Evolutionary conservation across 495 filamentous ascomycete genomes (phyloP), one percentile per base, ranked within the genome.

Genomic region (Usnea hakonensis): DNA sequence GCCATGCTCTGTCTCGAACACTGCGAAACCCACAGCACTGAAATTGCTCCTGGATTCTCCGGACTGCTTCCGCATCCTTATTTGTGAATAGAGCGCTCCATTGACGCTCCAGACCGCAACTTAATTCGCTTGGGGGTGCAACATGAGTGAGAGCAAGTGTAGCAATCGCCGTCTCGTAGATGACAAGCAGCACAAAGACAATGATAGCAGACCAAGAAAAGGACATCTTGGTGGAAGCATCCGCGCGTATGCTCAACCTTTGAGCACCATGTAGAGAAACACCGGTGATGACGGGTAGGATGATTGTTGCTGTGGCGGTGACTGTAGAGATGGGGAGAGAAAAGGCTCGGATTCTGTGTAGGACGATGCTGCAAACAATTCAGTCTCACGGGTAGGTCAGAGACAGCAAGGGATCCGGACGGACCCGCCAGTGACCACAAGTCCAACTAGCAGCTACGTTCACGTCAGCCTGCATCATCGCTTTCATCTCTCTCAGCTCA

Each of bases 101-200:
- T 19, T 55, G 61, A 28, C 56, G 30, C 11, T 63, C 19, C 14
- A 71, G 59, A 26, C 23, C 54, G 55, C 69, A 71, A 14, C 21
- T 46, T 33, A 67, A 38, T 9, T 38, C 41, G 23, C 57, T 55
- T 23, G 62, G 55, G 6, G 64, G 57, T 13, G 53, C 38, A 50
- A 71, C 58, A 38, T 65, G 62, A 10, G 59, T 67, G 32, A 69
- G 55, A 37, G 69, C 58, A 38, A 71, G 57, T 5, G 69, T 69
- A 5, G 67, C 62, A 48, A 71, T 60, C 40, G 56, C 58, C 36
- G 69, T 71, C 21, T 71, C 69, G 58, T 71, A 71, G 30, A 71
- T 60, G 56, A 64, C 46, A 17, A 68, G 62, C 23, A 62, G 46
- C 14, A 67, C n/a, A 50, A 67, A 48, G 11, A 62, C 36, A 36